Percentiles rank a stretch among this genome's conserved stretches.
phyloP scores from a whole-genome alignment of 495 filamentous ascomycete genomes.

The Clavariopsis aquatica region DNA sequence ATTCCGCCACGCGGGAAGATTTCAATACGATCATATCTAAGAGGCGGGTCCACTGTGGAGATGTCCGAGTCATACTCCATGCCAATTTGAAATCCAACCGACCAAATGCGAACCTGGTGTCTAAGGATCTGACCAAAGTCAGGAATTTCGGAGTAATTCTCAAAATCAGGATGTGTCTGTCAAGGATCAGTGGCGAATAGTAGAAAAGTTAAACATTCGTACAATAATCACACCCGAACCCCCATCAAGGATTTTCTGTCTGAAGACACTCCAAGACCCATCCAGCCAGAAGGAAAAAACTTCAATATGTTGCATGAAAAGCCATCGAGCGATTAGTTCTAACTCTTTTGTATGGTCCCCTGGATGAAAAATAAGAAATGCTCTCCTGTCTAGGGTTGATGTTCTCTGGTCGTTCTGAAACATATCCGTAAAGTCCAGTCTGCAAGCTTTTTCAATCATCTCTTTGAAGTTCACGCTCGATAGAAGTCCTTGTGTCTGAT shows the following conservation, averaged over 20 bases:
- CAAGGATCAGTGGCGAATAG: neutral
- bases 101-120: constrained; percentile 12
- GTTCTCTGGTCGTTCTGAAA: constrained; percentile 5
- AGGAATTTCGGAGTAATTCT: constrained; percentile 11
- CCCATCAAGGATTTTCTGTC: constrained; percentile 4
- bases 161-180: constrained; percentile 17
- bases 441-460: constrained; percentile 14
- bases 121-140: constrained; percentile 16
- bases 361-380: constrained; percentile 33
- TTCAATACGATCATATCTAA: constrained; percentile 15
- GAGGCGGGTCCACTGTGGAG: neutral
- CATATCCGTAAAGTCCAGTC: constrained; percentile 20
- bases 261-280: constrained; percentile 35
- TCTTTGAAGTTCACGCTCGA: constrained; percentile 10
- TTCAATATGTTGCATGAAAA: constrained; percentile 25
- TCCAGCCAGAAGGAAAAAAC: constrained; percentile 21
- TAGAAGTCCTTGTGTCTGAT: neutral
- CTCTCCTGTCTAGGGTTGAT: constrained; percentile 16
- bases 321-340: constrained; percentile 29
- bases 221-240: constrained; percentile 34
- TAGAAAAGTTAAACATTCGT: neutral
- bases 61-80: constrained; percentile 14
- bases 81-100: constrained; percentile 14
- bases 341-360: constrained; percentile 27
- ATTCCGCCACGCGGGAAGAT: constrained; percentile 33